Percentiles rank a stretch among this genome's conserved stretches.
These are phyloP conservation scores for Fraxinus quadrangulata DNA, from an alignment of 257 asterid genomes.

Conservation along the genomic window DNA sequence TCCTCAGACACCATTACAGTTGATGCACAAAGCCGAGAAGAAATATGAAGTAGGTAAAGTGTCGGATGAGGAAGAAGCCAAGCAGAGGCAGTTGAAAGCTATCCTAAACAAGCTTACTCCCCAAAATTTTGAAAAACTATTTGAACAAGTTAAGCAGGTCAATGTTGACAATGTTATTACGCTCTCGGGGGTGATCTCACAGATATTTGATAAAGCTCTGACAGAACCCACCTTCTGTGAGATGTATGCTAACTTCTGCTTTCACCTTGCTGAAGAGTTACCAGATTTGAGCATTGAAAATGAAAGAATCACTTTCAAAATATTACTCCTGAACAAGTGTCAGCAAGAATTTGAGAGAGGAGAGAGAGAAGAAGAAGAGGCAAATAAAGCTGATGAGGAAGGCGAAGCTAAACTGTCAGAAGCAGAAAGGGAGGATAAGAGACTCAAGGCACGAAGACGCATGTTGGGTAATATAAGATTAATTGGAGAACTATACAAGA, in stretches of 20 bases:
- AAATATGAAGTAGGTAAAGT: slow-evolving; percentile 35
- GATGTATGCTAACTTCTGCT: slow-evolving; percentile 41
- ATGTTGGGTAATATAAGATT: slow-evolving; percentile 44
- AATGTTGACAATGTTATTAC: slow-evolving; percentile 32
- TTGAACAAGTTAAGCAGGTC: slow-evolving; percentile 41
- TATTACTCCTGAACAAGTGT: slow-evolving; percentile 38
- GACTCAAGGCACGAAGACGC: slow-evolving; percentile 33
- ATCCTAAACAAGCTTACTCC: slow-evolving; percentile 46
- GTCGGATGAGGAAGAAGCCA: slow-evolving; percentile 39
- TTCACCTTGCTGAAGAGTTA: slow-evolving; percentile 31
- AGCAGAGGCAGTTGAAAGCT: slow-evolving; percentile 40
- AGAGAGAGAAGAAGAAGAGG: slow-evolving; percentile 38
- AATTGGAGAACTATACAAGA: slow-evolving; percentile 47
- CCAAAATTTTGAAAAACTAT: slow-evolving; percentile 43
- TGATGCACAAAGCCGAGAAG: slow-evolving; percentile 41
- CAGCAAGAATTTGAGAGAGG: slow-evolving; percentile 43
- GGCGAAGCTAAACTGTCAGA: slow-evolving; percentile 27
- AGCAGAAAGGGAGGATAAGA: slow-evolving; percentile 32
- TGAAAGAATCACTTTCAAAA: slow-evolving; percentile 35
- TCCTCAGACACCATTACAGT: slow-evolving; percentile 28
- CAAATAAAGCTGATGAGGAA: slow-evolving; percentile 27
- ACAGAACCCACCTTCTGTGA: slow-evolving; percentile 44
- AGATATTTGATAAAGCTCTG: slow-evolving; percentile 43
- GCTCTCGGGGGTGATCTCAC: slow-evolving; percentile 37
- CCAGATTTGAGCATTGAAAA: slow-evolving; percentile 33